Evolutionary conservation across 2,329 filamentous ascomycete species (phyloP), one percentile per base, ranked within the genome.

Genomic region (Hypoxylon sp.): DNA sequence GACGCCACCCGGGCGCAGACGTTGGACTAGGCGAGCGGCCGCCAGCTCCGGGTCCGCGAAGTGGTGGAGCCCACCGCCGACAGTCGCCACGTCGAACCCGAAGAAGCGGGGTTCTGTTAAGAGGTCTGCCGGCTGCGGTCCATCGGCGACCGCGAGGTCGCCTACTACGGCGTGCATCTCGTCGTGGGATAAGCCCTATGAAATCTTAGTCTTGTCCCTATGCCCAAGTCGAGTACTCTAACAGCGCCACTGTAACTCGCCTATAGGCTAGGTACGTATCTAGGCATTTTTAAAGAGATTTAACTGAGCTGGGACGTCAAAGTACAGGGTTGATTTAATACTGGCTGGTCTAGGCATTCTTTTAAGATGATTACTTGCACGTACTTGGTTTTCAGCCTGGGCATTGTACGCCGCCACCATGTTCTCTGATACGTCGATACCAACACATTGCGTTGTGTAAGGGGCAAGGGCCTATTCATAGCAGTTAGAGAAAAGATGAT

Each of bases 391-490:
- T 37, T 80, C 77, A 20, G 88, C 89, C 27, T 86, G 84, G 10
- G 81, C 79, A 76, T 94, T 94, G 82, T 91, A 95, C 6, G 85
- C 82, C 0, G 82, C 81, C 4, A 93, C 86, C 92, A 94, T 94
- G 67, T 88, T 88, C 69, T 89, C 85, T 0, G 91, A 91, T 62
- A 94, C 80, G 76, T 95, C 92, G 49, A 95, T 84, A 46, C 91
- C 92, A 14, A 90, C 80, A 53, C 88, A 88, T 71, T 90, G 84
- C 0, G 87, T 89, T 2, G 89, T 85, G 72, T 88, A 90, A 1
- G 89, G 88, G 1, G 85, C 86, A 13, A 92, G 83, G 13, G 88
- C 83, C 87, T 90, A 68, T 50, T 30, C 25, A 11, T 44, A 30
- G 17, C n/a, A 5, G n/a, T 64, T 60, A 68, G 44, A 68, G 7